Conservation (phyloP, 106 monocot genomes). For the Chionographis japonica region DNA sequence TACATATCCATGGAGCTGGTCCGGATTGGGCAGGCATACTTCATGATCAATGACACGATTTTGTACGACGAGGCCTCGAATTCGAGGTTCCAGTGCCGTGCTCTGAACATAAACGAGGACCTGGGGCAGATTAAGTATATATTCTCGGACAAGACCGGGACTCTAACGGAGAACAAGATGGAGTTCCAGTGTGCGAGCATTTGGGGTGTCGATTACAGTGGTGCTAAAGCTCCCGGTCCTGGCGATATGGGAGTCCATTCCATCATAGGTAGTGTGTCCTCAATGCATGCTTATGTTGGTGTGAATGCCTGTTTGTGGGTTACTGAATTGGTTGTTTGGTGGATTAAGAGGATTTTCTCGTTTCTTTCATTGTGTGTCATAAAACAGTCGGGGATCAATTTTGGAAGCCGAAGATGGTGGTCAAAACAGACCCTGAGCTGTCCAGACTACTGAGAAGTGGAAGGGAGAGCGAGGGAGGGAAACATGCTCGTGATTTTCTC, state of each 20-base stretch:
- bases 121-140: slow-evolving; percentile 93
- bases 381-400: slow-evolving; percentile 46
- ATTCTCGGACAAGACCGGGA: slow-evolving; percentile 95
- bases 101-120: slow-evolving; percentile 96
- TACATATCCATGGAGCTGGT: slow-evolving; percentile 99
- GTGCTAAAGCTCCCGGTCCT: background rate
- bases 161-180: slow-evolving; percentile 97
- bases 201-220: slow-evolving; percentile 60
- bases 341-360: background rate
- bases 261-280: slow-evolving; percentile 35
- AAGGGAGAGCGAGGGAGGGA: slow-evolving; percentile 31
- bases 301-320: slow-evolving; percentile 1
- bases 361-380: slow-evolving; percentile 13
- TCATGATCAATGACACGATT: slow-evolving; percentile 72
- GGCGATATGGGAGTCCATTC: slow-evolving; percentile 14
- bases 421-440: slow-evolving; percentile 62
- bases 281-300: background rate
- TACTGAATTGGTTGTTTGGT: slow-evolving; percentile 7
- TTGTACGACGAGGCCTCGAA: slow-evolving; percentile 64
- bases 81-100: slow-evolving; percentile 82
- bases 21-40: slow-evolving; percentile 89
- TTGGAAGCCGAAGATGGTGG: slow-evolving; percentile 71
- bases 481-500: slow-evolving; percentile 52
- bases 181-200: slow-evolving; percentile 83
- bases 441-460: slow-evolving; percentile 36